Conservation (phyloP, 2,329 filamentous ascomycete genomes). For the Fusarium lateritium region DNA sequence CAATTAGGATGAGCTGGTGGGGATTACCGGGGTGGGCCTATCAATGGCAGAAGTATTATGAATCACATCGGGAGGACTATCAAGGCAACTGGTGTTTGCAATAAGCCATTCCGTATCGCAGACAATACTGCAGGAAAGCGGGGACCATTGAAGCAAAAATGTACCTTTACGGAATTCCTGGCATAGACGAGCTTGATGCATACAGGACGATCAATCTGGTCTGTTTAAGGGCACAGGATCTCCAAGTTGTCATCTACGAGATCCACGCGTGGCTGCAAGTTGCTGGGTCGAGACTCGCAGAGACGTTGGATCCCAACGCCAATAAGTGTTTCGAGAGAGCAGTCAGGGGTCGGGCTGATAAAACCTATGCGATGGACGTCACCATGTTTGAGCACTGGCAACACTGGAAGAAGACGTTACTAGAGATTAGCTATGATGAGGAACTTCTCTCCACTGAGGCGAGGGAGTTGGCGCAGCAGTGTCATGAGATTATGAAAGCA, state of each 20-base stretch:
- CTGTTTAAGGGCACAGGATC: rapidly evolving
- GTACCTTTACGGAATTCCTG: background rate
- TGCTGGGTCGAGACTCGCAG: background rate
- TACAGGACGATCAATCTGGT: slow-evolving; percentile 12
- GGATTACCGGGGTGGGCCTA: background rate
- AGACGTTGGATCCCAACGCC: background rate
- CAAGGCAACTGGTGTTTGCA: too few species aligned
- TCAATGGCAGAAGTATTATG: too few species aligned
- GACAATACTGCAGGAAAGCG: background rate
- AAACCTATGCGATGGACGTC: background rate
- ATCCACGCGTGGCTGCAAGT: slow-evolving; percentile 16
- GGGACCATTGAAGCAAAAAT: slow-evolving; percentile 10
- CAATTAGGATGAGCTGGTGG: background rate
- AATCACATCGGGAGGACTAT: too few species aligned
- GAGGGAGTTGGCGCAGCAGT: background rate
- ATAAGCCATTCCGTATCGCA: too few species aligned
- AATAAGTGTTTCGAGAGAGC: background rate
- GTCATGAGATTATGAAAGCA: slow-evolving; percentile 23
- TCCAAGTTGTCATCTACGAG: background rate
- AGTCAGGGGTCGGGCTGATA: background rate
- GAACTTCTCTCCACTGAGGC: background rate
- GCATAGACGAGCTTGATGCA: background rate
- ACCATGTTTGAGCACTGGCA: slow-evolving; percentile 32
- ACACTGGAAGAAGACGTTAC: slow-evolving; percentile 9
- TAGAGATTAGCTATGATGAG: slow-evolving; percentile 10